Base-by-base conservation (phyloP, 768 basidiomycete genomes). In the Arthromyces matolae region DNA sequence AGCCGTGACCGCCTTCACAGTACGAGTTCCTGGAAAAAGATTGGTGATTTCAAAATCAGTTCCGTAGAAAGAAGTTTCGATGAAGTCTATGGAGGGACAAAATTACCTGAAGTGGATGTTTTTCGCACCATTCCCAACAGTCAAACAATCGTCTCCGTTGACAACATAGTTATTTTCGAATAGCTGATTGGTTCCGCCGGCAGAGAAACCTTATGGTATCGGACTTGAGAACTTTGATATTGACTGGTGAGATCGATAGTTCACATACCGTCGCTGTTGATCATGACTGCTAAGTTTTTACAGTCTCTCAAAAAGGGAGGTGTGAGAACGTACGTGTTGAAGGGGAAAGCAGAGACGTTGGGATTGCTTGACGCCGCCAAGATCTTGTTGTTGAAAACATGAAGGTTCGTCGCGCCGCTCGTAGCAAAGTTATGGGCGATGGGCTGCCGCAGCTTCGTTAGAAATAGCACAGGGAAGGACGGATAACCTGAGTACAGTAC, bases 91-190 rank as follows among this genome's bases (percentile, higher is more conserved):
- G 19, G 43, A 19, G 1, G 8, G 3, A 24, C 10, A 38, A 9
- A 49, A 57, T 13, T 20, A 71, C 72, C 70, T 63, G 64, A 75
- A 81, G 47, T 69, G 67, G 34, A 83, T 78, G 47, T 80, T 77
- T 50, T 72, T 76, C 2, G 78, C 76, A 13, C 79, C 79, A 54
- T 63, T 80, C 0, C 75, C 74, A 34, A 83, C 77, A 3, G 81
- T 78, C 18, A 83, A 56, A 41, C 81, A 84, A 57, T 84, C 81
- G 46, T 83, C 81, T 3, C 80, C 81, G 45, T 82, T 83, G 40
- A 71, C 66, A 32, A 85, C 65, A 50, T 73, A 59, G 46, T 82
- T 83, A 56, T 77, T 67, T 56, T 83, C 81, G 51, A 83, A 80
- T 1, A 83, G 64, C 53, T 82, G 59, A 56, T 83, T 72, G 3